Percentiles rank a stretch among this genome's conserved stretches.
phyloP scores from a whole-genome alignment of 331 rosid genomes.

The Acacia concinna region DNA sequence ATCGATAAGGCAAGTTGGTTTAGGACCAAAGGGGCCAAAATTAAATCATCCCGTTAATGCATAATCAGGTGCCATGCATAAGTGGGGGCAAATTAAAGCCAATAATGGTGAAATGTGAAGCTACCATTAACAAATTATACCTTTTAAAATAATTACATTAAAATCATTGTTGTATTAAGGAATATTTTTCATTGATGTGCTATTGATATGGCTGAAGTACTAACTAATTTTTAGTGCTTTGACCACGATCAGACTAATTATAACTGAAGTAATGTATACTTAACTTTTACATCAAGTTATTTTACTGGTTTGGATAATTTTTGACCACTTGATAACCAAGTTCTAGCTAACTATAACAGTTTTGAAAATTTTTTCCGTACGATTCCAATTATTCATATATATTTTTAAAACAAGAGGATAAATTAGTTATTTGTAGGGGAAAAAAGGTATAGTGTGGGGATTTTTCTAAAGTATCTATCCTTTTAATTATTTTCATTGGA shows the following conservation, averaged over 20 bases:
- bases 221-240: neutral
- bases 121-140: neutral
- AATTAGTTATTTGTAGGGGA: neutral
- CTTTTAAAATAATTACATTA: neutral
- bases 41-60: neutral
- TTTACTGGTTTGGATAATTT: neutral
- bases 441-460: too few relatives aligned
- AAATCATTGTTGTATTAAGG: neutral
- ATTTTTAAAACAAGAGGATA: too few relatives aligned
- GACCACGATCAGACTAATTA: neutral
- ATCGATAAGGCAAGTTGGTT: neutral
- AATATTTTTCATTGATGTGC: neutral
- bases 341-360: neutral
- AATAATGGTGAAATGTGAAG: neutral
- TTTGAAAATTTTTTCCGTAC: neutral
- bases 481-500: neutral
- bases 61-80: neutral
- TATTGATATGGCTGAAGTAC: neutral
- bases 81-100: neutral
- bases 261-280: neutral
- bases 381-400: neutral
- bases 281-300: neutral
- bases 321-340: neutral
- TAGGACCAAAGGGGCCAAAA: neutral
- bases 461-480: too few relatives aligned